Base-by-base conservation (phyloP, 2,329 filamentous ascomycete genomes). In the Cercospora zeae-maydis region DNA sequence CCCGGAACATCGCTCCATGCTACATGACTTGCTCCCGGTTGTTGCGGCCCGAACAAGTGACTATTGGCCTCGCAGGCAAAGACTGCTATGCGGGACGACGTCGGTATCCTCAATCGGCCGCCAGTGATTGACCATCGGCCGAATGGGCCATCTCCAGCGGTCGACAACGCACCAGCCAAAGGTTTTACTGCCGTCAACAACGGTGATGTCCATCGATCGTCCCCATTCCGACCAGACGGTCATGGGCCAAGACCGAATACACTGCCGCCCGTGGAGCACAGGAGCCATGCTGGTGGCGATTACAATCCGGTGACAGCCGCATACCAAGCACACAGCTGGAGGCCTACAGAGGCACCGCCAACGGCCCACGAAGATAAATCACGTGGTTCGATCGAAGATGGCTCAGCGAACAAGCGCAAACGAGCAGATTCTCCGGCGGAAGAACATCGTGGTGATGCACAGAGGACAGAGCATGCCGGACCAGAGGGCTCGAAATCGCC, bases 111-210 rank as follows among this genome's bases (percentile, higher is more conserved):
- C 37, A 63, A 67, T 16, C 59, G 62, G 53, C 62, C 66, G 53
- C 56, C 66, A 47, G 54, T 59, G n/a, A 65, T 63, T 39, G 66
- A 64, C 24, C 55, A 47, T 57, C 33, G 49, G 7, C 19, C 66
- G 24, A 64, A 64, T 58, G 66, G 63, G n/a, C 52, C 63, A 21
- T 58, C 67, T 21, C 66, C 66, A 58, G 60, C 63, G 33, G 59
- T 63, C 14, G 66, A 63, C 24, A 64, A 71, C 53, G 53, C 58
- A 7, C 58, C 66, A 19, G 56, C 65, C 1, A 64, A 67, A 3
- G 69, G 70, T 24, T 74, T 74, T 63, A 74, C 72, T n/a, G 71
- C 72, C 6, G 72, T 74, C 62, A 74, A 74, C 58, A 57, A 27
- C 19, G 70, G 71, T 30, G 69, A 72, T 4, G 36, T 58, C 31